Evolutionary conservation across 257 asterid species (phyloP), one percentile per base, ranked within the genome.

Genomic region (Capsicum chinense): DNA sequence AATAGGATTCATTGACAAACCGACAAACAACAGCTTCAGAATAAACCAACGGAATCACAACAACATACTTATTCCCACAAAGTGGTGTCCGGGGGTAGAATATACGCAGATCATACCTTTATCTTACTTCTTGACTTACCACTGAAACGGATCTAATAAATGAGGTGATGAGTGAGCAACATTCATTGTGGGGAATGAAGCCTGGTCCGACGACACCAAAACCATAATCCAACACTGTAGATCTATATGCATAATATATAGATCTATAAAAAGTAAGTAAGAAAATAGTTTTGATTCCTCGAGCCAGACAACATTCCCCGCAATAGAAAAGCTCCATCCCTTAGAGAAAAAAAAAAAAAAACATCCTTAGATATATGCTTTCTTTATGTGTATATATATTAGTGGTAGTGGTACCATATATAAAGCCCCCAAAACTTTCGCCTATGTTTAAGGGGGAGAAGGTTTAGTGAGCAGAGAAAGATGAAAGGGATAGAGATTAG

Each of bases 231-330:
- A 35, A 66, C 21, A 68, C 15, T 71, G 19, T 15, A 85, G 89
- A 88, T 88, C 91, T 71, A 52, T 26, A 26, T 26, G 2, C 44
- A 2, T 8, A 9, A 60, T 2, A 50, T 76, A 19, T 11, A 82
- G 19, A 44, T 39, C 48, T 16, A 21, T 39, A 9, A n/a, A 13
- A 17, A 13, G 16, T 14, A 56, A 66, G 83, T 26, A 66, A 84
- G 83, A 15, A 60, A 84, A 79, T 39, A 44, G 6, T 37, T 59
- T 59, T 85, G 74, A 83, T 85, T 90, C 90, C 89, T 88, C 93
- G 93, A 86, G 90, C 93, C 93, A 88, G 89, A 90, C 92, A 90
- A 90, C 92, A 83, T 84, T 87, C 91, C 92, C 92, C 92, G 54
- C 92, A 89, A 87, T 78, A 87, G 54, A 42, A 57, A 84, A 84